These are phyloP conservation scores for Cicer bijugum DNA, from an alignment of 306 rosid genomes.

Conservation along the genomic window DNA sequence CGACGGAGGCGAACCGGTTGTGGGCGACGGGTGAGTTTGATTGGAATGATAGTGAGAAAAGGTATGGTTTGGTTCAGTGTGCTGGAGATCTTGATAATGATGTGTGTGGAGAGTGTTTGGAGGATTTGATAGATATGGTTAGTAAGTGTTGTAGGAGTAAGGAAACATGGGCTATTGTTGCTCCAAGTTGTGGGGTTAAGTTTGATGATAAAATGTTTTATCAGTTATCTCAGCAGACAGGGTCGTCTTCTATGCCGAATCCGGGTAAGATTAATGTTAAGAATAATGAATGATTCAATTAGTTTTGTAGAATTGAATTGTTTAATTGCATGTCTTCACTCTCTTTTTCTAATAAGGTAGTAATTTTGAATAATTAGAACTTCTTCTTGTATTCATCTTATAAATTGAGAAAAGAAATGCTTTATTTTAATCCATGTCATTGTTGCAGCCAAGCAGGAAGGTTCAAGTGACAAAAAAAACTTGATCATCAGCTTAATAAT, in stretches of 20 bases:
- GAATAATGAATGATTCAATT: too few species aligned
- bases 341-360: too few species aligned
- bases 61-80: constrained; percentile 48
- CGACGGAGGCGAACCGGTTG: constrained; percentile 35
- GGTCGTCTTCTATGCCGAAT: constrained; percentile 31
- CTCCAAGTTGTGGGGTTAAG: constrained; percentile 45
- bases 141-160: constrained; percentile 43
- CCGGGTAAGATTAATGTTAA: neutral
- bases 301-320: too few species aligned
- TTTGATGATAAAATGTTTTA: constrained; percentile 45
- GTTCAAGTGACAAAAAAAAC: constrained; percentile 21
- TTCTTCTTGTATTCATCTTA: too few species aligned
- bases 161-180: constrained; percentile 26
- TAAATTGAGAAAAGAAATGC: neutral
- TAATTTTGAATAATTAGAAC: too few species aligned
- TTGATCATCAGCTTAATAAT: constrained; percentile 32
- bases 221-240: neutral
- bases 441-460: neutral
- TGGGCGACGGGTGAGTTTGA: constrained; percentile 43
- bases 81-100: constrained; percentile 41
- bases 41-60: neutral
- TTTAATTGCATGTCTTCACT: too few species aligned
- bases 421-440: neutral
- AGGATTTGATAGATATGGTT: constrained; percentile 38
- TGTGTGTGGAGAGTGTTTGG: constrained; percentile 46